Base-by-base conservation (phyloP, 2,329 filamentous ascomycete species). In the Didymella sp. region DNA sequence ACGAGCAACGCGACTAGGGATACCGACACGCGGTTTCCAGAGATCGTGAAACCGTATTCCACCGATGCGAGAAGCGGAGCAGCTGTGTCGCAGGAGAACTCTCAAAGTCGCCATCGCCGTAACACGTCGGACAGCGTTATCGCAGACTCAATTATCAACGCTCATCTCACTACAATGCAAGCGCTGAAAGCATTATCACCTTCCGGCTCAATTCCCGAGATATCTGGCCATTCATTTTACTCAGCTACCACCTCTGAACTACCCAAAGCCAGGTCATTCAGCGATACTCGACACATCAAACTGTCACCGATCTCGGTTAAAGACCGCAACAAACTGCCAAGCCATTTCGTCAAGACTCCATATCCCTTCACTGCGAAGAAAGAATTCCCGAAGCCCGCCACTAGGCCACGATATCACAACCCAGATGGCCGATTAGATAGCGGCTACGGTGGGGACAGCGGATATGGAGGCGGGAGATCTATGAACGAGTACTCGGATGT, bases 101-200 rank as follows among this genome's bases (percentile, higher is more conserved):
- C 62, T 11, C 51, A 59, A 7, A 46, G 51, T 4, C 49, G 59
- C n/a, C 62, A 64, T 31, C 60, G 61, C 25, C 58, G 63, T 1
- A 69, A 66, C 33, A 73, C 68, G 7, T 63, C 61, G 2, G 71
- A 72, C 24, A 69, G 64, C 30, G 27, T 68, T 3, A 47, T 68
- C 8, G 67, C 70, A 21, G 69, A 69, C 51, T 71, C 68, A 0
- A 70, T 73, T 21, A 60, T 73, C 11, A 66, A 71, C n/a, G 68
- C 67, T 1, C 71, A 74, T 41, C 62, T 62, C 4, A 63, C 62
- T 21, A 72, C 71, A 2, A 68, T 73, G 67, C 62, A 62, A 17
- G 69, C 66, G 0, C 56, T 74, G 2, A 70, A 73, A 27, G 57
- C 66, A 0, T 41, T 70, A 8, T 62, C 63, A 2, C 63, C 68